A percentile compares a stretch with the other conserved stretches of the same genome.
Conservation (phyloP, 345 rosid species). For the Bretschneidera sinensis region DNA sequence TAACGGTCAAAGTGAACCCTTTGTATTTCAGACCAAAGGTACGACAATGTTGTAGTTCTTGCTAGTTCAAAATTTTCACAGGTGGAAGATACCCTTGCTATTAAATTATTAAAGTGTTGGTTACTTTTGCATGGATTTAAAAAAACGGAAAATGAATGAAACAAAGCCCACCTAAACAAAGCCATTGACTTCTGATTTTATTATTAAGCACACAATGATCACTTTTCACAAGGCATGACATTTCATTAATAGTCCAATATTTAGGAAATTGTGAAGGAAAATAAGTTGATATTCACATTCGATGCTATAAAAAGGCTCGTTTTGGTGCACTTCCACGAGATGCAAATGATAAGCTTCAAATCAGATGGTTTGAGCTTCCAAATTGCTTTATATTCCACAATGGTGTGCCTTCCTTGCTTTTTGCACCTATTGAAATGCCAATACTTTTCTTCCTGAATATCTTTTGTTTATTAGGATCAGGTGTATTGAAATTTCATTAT, state of each 20-base stretch:
- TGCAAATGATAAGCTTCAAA: slow-evolving; percentile 71
- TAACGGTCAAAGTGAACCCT: too few relatives aligned
- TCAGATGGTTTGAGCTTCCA: slow-evolving; percentile 99
- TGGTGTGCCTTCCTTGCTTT: too few relatives aligned
- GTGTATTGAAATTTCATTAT: too few relatives aligned
- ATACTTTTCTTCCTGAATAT: too few relatives aligned
- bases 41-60: slow-evolving; percentile 2
- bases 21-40: slow-evolving; percentile 88
- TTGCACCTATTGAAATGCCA: too few relatives aligned
- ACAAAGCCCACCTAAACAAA: too few relatives aligned
- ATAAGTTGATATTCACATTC: slow-evolving; percentile 65
- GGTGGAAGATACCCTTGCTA: background rate
- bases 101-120: too few relatives aligned
- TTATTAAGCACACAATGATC: too few relatives aligned
- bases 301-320: slow-evolving; percentile 78
- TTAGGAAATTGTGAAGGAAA: slow-evolving; percentile 93
- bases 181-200: too few relatives aligned
- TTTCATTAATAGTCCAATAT: too few relatives aligned
- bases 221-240: background rate
- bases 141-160: background rate
- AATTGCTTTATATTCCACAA: slow-evolving; percentile 93
- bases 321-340: slow-evolving; percentile 93
- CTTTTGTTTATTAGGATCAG: too few relatives aligned
- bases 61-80: background rate
- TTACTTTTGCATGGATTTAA: too few relatives aligned